These are phyloP conservation scores for Ogataea hybrid DNA, from an alignment of 1,139 yeast genomes.

Conservation along the genomic window DNA sequence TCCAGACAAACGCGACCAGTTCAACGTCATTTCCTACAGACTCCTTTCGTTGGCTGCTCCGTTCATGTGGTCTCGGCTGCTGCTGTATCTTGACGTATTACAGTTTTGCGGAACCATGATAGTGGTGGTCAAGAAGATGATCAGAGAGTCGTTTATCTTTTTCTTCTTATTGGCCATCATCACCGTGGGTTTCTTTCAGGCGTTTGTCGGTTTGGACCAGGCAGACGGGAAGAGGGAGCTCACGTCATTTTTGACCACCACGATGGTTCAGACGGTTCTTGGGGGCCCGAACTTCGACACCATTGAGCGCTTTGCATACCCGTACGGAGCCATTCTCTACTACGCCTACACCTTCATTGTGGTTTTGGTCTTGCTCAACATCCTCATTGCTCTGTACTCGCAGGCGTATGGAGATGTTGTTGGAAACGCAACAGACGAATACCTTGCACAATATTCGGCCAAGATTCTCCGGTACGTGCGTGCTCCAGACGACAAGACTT, in stretches of 20 bases:
- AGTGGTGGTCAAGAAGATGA: slow-evolving; percentile 80
- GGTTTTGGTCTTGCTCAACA: slow-evolving; percentile 70
- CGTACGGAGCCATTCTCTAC: slow-evolving; percentile 76
- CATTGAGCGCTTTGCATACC: slow-evolving; percentile 73
- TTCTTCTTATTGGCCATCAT: slow-evolving; percentile 71
- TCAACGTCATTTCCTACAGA: slow-evolving; percentile 69
- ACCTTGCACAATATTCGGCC: slow-evolving; percentile 79
- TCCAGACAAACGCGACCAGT: slow-evolving; percentile 20
- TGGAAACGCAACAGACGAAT: slow-evolving; percentile 81
- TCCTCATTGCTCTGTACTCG: slow-evolving; percentile 79
- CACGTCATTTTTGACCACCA: slow-evolving; percentile 59
- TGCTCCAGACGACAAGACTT: slow-evolving; percentile 85
- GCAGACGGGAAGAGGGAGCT: slow-evolving; percentile 84
- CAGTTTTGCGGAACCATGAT: slow-evolving; percentile 87
- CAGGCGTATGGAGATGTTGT: slow-evolving; percentile 81
- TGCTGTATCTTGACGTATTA: slow-evolving; percentile 75
- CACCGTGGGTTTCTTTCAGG: slow-evolving; percentile 79
- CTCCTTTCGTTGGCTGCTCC: slow-evolving; percentile 82
- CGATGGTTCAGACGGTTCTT: slow-evolving; percentile 67
- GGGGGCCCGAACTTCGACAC: slow-evolving; percentile 73
- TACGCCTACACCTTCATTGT: slow-evolving; percentile 76
- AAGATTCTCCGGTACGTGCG: slow-evolving; percentile 80
- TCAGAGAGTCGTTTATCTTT: slow-evolving; percentile 80
- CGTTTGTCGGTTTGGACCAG: slow-evolving; percentile 81
- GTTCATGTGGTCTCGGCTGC: slow-evolving; percentile 77